These are phyloP conservation scores for Macaranga tanarius DNA, from an alignment of 441 rosid species.

Conservation along the genomic window DNA sequence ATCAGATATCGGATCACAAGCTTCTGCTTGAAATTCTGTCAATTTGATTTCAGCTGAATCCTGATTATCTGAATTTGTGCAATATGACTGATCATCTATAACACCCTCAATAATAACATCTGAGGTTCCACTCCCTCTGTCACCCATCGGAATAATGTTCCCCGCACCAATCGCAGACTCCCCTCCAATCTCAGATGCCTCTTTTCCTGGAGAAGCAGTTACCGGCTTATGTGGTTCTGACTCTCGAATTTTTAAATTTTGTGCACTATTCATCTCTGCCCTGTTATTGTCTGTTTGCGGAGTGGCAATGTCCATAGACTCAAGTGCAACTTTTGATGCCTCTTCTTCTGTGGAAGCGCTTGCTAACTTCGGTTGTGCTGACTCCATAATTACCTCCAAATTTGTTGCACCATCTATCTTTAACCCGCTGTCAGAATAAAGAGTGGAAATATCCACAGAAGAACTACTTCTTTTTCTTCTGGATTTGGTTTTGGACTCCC, in stretches of 20 bases:
- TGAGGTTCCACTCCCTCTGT: conserved; percentile 14
- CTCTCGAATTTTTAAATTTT: conserved; percentile 4
- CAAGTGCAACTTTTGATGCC: background rate
- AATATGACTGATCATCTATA: conserved; percentile 4
- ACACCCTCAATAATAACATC: conserved; percentile 9
- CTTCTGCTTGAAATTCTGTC: background rate
- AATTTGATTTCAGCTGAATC: conserved; percentile 19
- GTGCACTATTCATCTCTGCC: background rate
- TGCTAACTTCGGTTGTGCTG: background rate
- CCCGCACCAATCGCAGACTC: conserved; percentile 4
- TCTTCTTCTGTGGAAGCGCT: conserved; percentile 2
- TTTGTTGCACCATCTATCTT: background rate
- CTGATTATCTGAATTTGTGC: no score
- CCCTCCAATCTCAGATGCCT: background rate
- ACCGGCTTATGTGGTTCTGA: background rate
- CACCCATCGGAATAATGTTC: background rate
- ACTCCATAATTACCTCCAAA: conserved; percentile 8
- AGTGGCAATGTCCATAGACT: background rate
- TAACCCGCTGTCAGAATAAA: conserved; percentile 15
- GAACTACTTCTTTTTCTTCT: conserved; percentile 7
- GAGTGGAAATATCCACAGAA: conserved; percentile 7
- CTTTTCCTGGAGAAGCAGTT: conserved; percentile 5
- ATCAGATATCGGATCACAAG: conserved; percentile 6
- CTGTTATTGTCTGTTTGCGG: background rate
- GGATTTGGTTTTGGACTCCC: background rate